These are phyloP conservation scores for Amaranthus palmeri DNA, from an alignment of 148 eudicot species.

Conservation along the genomic window DNA sequence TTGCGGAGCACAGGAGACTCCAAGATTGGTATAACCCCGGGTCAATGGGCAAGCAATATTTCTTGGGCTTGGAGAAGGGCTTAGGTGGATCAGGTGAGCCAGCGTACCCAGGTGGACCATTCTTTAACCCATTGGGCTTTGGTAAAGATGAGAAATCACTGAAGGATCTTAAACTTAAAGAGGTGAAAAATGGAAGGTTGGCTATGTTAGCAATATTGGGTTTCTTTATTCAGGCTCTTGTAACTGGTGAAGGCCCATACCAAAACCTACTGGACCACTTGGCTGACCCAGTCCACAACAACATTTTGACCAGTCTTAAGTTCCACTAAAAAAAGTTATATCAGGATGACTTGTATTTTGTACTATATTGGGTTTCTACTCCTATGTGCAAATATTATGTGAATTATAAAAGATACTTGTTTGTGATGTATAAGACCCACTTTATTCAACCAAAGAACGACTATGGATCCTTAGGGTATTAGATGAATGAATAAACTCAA, in stretches of 20 bases:
- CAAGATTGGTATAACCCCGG: slow-evolving; percentile 96
- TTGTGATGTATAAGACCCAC: too few relatives aligned
- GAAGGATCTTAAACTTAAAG: slow-evolving; percentile 89
- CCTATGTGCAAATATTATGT: slow-evolving; percentile 18
- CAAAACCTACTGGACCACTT: slow-evolving; percentile 95
- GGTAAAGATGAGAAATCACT: slow-evolving; percentile 95
- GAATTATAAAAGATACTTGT: slow-evolving; percentile 1
- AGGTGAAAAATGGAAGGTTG: slow-evolving; percentile 89
- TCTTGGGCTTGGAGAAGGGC: slow-evolving; percentile 75
- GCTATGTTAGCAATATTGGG: slow-evolving; percentile 96
- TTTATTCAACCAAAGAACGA: too few relatives aligned
- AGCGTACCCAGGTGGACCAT: slow-evolving; percentile 93
- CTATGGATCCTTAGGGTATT: too few relatives aligned
- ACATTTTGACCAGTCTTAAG: slow-evolving; percentile 87
- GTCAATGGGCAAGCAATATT: slow-evolving; percentile 93
- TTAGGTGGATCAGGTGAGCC: slow-evolving; percentile 84
- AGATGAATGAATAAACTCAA: too few relatives aligned
- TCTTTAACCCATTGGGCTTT: slow-evolving; percentile 92
- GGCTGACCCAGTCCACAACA: slow-evolving; percentile 97
- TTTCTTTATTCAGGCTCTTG: slow-evolving; percentile 73
- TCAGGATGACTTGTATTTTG: slow-evolving; percentile 12
- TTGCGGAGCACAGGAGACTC: slow-evolving; percentile 89
- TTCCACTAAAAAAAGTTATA: slow-evolving; percentile 47
- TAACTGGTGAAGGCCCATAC: slow-evolving; percentile 93
- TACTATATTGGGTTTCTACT: slow-evolving; percentile 7